These are phyloP conservation scores for Aegle marmelos DNA, from an alignment of 345 rosid species.

Conservation along the genomic window DNA sequence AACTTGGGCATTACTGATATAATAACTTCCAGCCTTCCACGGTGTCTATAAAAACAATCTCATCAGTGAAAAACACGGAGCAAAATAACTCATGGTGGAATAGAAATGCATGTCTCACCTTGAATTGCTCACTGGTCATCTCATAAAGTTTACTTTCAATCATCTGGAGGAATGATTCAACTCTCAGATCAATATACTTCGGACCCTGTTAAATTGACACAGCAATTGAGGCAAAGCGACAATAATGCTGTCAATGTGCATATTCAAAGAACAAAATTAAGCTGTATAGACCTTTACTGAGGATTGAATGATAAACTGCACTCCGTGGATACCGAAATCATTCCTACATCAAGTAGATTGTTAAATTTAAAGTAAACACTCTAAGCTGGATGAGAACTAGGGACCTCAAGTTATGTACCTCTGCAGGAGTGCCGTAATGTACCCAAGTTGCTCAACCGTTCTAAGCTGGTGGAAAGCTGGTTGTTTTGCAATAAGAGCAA, in stretches of 20 bases:
- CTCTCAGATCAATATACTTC: slow-evolving; percentile 72
- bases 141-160: slow-evolving; percentile 63
- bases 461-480: slow-evolving; percentile 96
- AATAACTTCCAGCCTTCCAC: neutral
- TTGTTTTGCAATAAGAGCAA: slow-evolving; percentile 77
- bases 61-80: neutral
- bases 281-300: slow-evolving; percentile 56
- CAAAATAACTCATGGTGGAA: neutral
- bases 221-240: neutral
- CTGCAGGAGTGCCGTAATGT: slow-evolving; percentile 65
- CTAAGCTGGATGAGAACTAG: neutral
- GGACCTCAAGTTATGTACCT: slow-evolving; percentile 40
- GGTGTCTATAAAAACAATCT: neutral
- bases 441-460: slow-evolving; percentile 90
- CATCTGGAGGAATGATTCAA: slow-evolving; percentile 64
- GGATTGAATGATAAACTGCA: slow-evolving; percentile 85
- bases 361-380: neutral
- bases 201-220: slow-evolving; percentile 51
- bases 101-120: slow-evolving; percentile 41
- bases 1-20: neutral
- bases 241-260: neutral
- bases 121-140: slow-evolving; percentile 74
- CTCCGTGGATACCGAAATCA: slow-evolving; percentile 69
- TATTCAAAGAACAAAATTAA: neutral
- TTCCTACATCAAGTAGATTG: slow-evolving; percentile 39